Conservation (phyloP, 75 land plant genomes). For the Cryptomeria japonica region DNA sequence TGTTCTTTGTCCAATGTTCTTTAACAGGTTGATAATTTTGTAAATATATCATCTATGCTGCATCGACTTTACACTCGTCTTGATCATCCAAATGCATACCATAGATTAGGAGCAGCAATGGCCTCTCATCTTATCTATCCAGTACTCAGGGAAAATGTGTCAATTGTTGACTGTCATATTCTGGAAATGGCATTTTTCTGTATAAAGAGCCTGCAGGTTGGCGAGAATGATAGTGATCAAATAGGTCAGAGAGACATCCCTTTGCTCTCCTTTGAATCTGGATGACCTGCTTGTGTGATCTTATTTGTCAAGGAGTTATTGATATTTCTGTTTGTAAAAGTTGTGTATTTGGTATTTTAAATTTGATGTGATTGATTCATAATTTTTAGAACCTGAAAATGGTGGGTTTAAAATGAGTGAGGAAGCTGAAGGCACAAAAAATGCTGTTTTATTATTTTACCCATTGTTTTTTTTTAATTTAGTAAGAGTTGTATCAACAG, state of each 20-base stretch:
- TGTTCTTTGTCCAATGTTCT: neutral
- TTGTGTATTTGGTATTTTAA: neutral
- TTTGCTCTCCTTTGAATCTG: neutral
- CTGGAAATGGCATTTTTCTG: slow-evolving; percentile 47
- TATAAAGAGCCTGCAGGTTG: slow-evolving; percentile 43
- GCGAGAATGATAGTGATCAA: slow-evolving; percentile 37
- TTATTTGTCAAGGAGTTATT: neutral
- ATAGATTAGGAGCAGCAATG: slow-evolving; percentile 52
- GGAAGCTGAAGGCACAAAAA: neutral
- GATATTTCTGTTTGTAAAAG: neutral
- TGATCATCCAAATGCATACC: slow-evolving; percentile 57
- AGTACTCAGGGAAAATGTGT: slow-evolving; percentile 34
- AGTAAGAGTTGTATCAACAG: neutral
- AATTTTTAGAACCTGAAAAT: neutral
- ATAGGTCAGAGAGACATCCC: slow-evolving; percentile 26
- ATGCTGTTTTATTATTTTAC: neutral
- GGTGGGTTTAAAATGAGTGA: neutral
- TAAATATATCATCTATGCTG: slow-evolving; percentile 51
- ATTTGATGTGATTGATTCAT: neutral
- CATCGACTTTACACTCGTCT: slow-evolving; percentile 45
- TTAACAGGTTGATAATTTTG: slow-evolving; percentile 41
- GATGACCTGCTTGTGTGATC: neutral
- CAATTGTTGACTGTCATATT: slow-evolving; percentile 45
- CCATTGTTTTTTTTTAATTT: neutral
- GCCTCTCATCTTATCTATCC: slow-evolving; percentile 44